Conservation (phyloP, 164 flowering plant genomes). For the Saururus chinensis region DNA sequence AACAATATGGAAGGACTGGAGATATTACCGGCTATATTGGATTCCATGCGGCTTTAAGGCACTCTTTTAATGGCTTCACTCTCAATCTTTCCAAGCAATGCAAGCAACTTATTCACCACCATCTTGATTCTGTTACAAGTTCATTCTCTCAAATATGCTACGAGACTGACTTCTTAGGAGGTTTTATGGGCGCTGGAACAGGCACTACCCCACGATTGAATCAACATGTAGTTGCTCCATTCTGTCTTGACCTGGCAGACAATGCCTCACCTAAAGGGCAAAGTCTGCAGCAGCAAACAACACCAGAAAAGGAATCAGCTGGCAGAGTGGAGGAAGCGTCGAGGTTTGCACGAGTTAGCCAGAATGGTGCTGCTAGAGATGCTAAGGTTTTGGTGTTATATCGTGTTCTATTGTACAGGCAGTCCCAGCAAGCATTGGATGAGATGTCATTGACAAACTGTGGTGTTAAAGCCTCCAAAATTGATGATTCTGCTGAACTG, state of each 20-base stretch:
- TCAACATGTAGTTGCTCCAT: conserved; percentile 32
- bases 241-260: conserved; percentile 62
- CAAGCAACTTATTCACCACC: conserved; percentile 84
- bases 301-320: conserved; percentile 67
- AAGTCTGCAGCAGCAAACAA: conserved; percentile 36
- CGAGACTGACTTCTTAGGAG: conserved; percentile 39
- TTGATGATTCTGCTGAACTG: too few relatives aligned
- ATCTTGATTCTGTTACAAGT: too few relatives aligned
- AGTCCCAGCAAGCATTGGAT: too few relatives aligned
- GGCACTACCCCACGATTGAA: conserved; percentile 24
- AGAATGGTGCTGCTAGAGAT: too few relatives aligned
- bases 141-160: conserved; percentile 85
- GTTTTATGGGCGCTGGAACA: conserved; percentile 23
- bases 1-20: conserved; percentile 29
- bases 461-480: too few relatives aligned
- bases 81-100: conserved; percentile 74
- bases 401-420: too few relatives aligned
- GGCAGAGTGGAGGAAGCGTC: too few relatives aligned
- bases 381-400: too few relatives aligned
- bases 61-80: conserved; percentile 60
- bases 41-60: conserved; percentile 81
- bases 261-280: conserved; percentile 44
- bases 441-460: too few relatives aligned
- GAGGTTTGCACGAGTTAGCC: too few relatives aligned
- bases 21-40: conserved; percentile 92